These are phyloP conservation scores for Salvia splendens DNA, from an alignment of 257 asterid species.

Conservation along the genomic window DNA sequence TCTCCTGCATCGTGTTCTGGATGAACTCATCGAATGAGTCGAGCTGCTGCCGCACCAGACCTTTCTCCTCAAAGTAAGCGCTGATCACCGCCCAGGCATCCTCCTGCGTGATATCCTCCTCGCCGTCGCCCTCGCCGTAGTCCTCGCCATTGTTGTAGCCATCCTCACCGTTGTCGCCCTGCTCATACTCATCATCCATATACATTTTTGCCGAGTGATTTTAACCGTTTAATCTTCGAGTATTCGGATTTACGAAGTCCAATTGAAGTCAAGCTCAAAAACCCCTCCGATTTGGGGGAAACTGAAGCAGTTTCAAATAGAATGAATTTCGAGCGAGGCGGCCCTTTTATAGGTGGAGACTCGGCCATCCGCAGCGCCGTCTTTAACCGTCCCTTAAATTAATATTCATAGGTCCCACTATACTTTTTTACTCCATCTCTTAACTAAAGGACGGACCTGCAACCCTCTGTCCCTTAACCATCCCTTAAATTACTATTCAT, in stretches of 20 bases:
- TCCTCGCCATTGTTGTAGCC: slow-evolving; percentile 55
- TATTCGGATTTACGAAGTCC: slow-evolving; percentile 7
- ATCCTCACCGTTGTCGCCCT: slow-evolving; percentile 35
- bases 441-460: too few species aligned
- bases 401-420: too few species aligned
- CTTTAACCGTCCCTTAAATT: too few species aligned
- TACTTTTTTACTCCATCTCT: too few species aligned
- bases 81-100: slow-evolving; percentile 99
- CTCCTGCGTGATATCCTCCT: slow-evolving; percentile 91
- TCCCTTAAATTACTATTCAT: too few species aligned
- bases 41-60: slow-evolving; percentile 90
- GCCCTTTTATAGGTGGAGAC: slow-evolving; percentile 21
- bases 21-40: slow-evolving; percentile 97
- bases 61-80: slow-evolving; percentile 94
- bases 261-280: slow-evolving; percentile 17
- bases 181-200: slow-evolving; percentile 57
- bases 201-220: slow-evolving; percentile 42
- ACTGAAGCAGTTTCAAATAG: not conserved
- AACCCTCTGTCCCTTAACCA: not conserved
- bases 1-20: slow-evolving; percentile 97
- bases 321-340: not conserved
- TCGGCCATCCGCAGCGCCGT: too few species aligned
- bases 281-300: slow-evolving; percentile 29
- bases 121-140: slow-evolving; percentile 54
- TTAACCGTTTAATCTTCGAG: not conserved